Percentiles rank a stretch among this genome's conserved stretches.
These are phyloP conservation scores for Neospora caninum DNA, from an alignment of 169 alveolate species.

Conservation along the genomic window DNA sequence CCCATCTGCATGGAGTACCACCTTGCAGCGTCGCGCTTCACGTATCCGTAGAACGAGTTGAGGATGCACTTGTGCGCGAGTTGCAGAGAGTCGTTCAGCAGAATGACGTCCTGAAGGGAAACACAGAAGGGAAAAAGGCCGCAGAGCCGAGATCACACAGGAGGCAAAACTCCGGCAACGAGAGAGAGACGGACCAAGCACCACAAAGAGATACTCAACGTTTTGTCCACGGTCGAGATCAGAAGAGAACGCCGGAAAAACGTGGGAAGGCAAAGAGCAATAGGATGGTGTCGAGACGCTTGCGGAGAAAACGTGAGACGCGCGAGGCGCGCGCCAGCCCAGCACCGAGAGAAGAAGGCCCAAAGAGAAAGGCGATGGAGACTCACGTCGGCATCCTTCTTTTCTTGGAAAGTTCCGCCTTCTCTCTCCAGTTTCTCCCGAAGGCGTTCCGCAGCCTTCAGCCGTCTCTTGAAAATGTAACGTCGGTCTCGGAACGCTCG, in stretches of 20 bases:
- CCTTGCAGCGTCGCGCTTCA: constrained; percentile 98
- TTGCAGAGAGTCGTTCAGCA: constrained; percentile 95
- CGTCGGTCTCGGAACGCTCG: constrained; percentile 95
- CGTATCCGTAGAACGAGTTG: constrained; percentile 98
- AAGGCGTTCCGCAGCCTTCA: constrained; percentile 76
- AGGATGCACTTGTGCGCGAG: constrained; percentile 99
- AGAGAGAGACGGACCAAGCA: too few relatives aligned
- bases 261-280: too few relatives aligned
- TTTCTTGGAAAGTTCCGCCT: constrained; percentile 51
- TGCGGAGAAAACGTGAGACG: too few relatives aligned
- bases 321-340: too few relatives aligned
- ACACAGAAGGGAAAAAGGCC: background rate
- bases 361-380: background rate
- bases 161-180: background rate
- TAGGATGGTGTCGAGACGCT: too few relatives aligned
- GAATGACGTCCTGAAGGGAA: constrained; percentile 49
- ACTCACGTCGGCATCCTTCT: constrained; percentile 34
- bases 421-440: background rate
- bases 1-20: constrained; percentile 99
- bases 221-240: too few relatives aligned
- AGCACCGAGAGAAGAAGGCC: too few relatives aligned
- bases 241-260: too few relatives aligned
- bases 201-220: too few relatives aligned
- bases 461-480: constrained; percentile 91
- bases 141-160: background rate